Conservation (phyloP, 495 filamentous ascomycete genomes). For the Tuber borchii region DNA sequence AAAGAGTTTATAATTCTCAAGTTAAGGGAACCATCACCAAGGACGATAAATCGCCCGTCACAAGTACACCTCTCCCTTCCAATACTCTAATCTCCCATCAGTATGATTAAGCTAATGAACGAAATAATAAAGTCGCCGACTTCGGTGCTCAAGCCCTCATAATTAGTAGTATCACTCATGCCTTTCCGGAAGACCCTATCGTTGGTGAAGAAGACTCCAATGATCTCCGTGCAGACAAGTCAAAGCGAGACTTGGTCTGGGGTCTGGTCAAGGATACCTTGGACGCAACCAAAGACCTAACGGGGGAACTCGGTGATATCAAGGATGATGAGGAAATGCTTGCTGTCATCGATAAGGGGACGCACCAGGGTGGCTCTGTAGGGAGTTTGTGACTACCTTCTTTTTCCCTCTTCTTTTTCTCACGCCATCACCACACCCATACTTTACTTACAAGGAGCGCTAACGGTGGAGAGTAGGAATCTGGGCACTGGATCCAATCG, state of each 20-base stretch:
- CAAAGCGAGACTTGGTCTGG: slow-evolving; percentile 70
- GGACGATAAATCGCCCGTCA: slow-evolving; percentile 91
- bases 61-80: slow-evolving; percentile 45
- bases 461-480: slow-evolving; percentile 46
- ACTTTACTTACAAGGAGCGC: not conserved
- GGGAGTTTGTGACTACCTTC: slow-evolving; percentile 50
- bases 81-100: not conserved
- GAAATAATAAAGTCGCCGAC: slow-evolving; percentile 58
- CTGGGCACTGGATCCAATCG: slow-evolving; percentile 96
- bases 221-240: slow-evolving; percentile 60
- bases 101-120: slow-evolving; percentile 5
- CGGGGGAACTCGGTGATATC: slow-evolving; percentile 56
- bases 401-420: not conserved
- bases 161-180: slow-evolving; percentile 76
- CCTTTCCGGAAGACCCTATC: slow-evolving; percentile 85
- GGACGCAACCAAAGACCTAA: slow-evolving; percentile 59
- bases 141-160: slow-evolving; percentile 96
- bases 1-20: slow-evolving; percentile 84
- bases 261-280: slow-evolving; percentile 67
- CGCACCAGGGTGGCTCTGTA: slow-evolving; percentile 66
- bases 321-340: slow-evolving; percentile 68
- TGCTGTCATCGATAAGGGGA: slow-evolving; percentile 74
- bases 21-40: slow-evolving; percentile 91
- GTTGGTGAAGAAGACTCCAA: slow-evolving; percentile 91
- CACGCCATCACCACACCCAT: not conserved